phyloP scores from a whole-genome alignment of 768 basidiomycete species.

The Xerocomellus amylosporus region DNA sequence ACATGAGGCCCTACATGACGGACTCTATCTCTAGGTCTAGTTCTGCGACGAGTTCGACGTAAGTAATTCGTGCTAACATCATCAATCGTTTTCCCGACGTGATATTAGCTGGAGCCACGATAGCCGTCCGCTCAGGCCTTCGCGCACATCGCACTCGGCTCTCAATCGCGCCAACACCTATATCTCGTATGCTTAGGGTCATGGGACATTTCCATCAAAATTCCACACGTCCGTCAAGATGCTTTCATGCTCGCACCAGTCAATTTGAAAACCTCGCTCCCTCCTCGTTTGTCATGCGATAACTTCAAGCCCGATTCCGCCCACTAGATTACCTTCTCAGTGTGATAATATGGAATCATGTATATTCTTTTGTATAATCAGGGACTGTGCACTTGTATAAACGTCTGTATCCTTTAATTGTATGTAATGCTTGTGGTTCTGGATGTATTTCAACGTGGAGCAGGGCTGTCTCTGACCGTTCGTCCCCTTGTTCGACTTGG shows the following conservation, averaged over 20 bases:
- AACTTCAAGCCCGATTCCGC: slow-evolving; percentile 15
- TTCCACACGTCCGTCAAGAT: slow-evolving; percentile 11
- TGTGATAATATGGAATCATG: slow-evolving; percentile 31
- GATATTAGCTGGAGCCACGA: slow-evolving; percentile 32
- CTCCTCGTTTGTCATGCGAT: slow-evolving; percentile 16
- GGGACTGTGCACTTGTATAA: slow-evolving; percentile 23
- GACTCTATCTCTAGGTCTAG: slow-evolving; percentile 33
- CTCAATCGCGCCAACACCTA: slow-evolving; percentile 19
- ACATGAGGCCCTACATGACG: slow-evolving; percentile 13
- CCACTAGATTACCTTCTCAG: slow-evolving; percentile 13
- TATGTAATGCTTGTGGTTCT: slow-evolving; percentile 20
- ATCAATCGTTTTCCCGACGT: slow-evolving; percentile 2
- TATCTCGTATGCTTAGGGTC: slow-evolving; percentile 20
- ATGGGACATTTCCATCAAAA: neutral
- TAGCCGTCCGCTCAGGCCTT: slow-evolving; percentile 16
- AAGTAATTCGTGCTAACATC: slow-evolving; percentile 7
- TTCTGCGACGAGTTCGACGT: slow-evolving; percentile 35
- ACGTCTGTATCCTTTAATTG: slow-evolving; percentile 16
- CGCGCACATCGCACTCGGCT: slow-evolving; percentile 11
- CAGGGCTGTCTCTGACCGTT: neutral
- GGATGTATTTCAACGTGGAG: neutral
- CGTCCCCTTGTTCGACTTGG: neutral
- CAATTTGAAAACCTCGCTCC: slow-evolving; percentile 2
- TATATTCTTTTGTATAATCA: slow-evolving; percentile 33
- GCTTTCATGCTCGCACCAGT: slow-evolving; percentile 18